Evolutionary conservation across 2,329 filamentous ascomycete genomes (phyloP).

Genomic region (Capronia coronata): DNA sequence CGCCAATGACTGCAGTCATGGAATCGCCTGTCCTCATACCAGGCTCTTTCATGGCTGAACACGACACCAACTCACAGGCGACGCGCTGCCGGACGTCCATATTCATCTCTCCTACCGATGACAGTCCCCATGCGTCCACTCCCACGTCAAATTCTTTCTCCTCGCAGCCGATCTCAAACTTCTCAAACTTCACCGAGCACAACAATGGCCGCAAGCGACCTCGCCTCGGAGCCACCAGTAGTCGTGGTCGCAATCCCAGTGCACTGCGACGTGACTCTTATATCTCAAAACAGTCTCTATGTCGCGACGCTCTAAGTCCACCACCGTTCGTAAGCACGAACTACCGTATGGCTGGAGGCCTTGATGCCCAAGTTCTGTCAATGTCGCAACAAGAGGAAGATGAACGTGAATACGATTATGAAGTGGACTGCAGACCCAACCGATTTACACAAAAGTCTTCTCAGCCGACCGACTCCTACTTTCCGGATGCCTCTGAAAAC

Average conservation of each 20-base stretch:
- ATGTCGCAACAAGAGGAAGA: slow-evolving; percentile 26
- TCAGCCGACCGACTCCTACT: slow-evolving; percentile 21
- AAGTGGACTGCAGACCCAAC: slow-evolving; percentile 40
- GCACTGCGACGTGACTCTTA: neutral
- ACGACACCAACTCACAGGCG: slow-evolving; percentile 9
- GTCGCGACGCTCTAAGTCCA: slow-evolving; percentile 28
- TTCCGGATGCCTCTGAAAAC: slow-evolving; percentile 7
- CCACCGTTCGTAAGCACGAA: slow-evolving; percentile 36
- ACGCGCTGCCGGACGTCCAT: slow-evolving; percentile 16
- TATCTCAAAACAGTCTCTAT: neutral
- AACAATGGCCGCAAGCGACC: slow-evolving; percentile 13
- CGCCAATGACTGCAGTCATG: slow-evolving; percentile 12
- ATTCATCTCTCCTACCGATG: slow-evolving; percentile 14
- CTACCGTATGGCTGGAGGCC: slow-evolving; percentile 35
- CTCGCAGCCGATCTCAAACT: neutral
- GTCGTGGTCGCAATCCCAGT: neutral
- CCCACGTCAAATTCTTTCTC: slow-evolving; percentile 1
- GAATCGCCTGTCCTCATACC: slow-evolving; percentile 13
- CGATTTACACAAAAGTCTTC: slow-evolving; percentile 34
- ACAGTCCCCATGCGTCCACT: slow-evolving; percentile 1
- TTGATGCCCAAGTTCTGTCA: slow-evolving; percentile 31
- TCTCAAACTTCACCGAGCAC: neutral
- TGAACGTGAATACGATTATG: slow-evolving; percentile 29
- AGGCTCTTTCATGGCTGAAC: slow-evolving; percentile 18
- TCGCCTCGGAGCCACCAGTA: slow-evolving; percentile 7